Percentiles rank a stretch among this genome's conserved stretches.
Conservation (phyloP, 2,329 filamentous ascomycete species). For the Fragosphaeria purpurea region DNA sequence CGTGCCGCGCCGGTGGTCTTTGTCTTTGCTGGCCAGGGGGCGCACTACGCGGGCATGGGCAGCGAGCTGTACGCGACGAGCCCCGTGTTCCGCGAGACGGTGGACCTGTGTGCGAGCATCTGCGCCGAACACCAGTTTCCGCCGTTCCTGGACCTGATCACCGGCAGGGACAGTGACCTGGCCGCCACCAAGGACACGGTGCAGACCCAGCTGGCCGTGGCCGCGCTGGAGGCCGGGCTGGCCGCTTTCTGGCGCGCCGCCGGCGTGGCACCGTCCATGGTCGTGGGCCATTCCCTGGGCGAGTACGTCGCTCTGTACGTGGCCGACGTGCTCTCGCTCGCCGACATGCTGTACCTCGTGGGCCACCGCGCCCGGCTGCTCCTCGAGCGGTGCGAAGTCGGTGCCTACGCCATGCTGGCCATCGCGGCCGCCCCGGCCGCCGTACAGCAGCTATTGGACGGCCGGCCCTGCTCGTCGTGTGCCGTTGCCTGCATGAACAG, state of each 20-base stretch:
- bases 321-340: constrained; percentile 51
- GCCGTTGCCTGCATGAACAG: constrained; percentile 54
- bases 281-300: constrained; percentile 46
- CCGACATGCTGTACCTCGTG: constrained; percentile 52
- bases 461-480: constrained; percentile 18
- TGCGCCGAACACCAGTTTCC: neutral
- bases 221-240: constrained; percentile 32
- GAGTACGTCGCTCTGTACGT: constrained; percentile 53
- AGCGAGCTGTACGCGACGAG: constrained; percentile 23
- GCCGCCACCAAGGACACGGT: no score
- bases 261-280: constrained; percentile 32
- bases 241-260: constrained; percentile 27
- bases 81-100: constrained; percentile 22
- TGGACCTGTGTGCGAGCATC: constrained; percentile 11
- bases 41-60: constrained; percentile 21
- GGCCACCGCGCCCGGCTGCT: constrained; percentile 48
- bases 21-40: constrained; percentile 36
- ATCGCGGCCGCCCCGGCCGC: constrained; percentile 9
- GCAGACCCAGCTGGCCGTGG: constrained; percentile 28
- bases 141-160: neutral
- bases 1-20: constrained; percentile 23
- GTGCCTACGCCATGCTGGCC: constrained; percentile 25
- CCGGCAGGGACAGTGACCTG: neutral
- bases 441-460: constrained; percentile 15
- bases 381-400: constrained; percentile 38